Conservation (phyloP, 305 asterid species). For the Fraxinus xanthoxyloides region DNA sequence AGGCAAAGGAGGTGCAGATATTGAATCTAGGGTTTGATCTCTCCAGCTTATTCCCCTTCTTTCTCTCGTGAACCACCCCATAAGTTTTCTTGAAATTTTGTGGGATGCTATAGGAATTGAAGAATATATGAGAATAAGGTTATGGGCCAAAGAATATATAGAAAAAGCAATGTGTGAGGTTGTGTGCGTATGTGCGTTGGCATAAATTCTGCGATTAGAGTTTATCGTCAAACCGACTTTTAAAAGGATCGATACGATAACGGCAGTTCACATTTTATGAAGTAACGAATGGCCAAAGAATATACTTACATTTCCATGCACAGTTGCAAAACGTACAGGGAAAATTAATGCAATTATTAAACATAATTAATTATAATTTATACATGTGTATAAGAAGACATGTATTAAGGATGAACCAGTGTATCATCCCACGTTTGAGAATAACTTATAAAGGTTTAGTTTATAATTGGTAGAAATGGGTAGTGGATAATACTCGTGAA, state of each 20-base stretch:
- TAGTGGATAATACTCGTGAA: neutral
- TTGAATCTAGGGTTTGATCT: slow-evolving; percentile 49
- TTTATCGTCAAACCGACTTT: neutral
- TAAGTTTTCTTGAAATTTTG: neutral
- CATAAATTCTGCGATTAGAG: neutral
- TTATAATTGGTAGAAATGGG: too few species aligned
- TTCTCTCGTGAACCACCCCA: slow-evolving; percentile 40
- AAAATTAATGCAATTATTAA: neutral
- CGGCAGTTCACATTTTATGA: neutral
- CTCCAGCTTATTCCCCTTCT: slow-evolving; percentile 63
- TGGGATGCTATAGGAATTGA: neutral
- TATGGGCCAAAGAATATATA: neutral
- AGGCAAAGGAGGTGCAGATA: slow-evolving; percentile 55
- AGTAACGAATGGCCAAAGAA: neutral
- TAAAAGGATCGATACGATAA: neutral
- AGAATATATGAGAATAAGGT: neutral
- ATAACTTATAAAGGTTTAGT: neutral
- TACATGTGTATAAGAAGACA: neutral
- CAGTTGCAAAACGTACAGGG: neutral
- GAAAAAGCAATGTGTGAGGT: neutral
- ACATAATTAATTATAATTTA: too few species aligned
- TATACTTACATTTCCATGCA: neutral
- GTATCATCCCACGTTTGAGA: neutral
- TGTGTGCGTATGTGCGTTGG: neutral
- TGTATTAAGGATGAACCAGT: neutral